phyloP scores from a whole-genome alignment of 108 stramenopile genomes.

The Stephanodiscus triporus region DNA sequence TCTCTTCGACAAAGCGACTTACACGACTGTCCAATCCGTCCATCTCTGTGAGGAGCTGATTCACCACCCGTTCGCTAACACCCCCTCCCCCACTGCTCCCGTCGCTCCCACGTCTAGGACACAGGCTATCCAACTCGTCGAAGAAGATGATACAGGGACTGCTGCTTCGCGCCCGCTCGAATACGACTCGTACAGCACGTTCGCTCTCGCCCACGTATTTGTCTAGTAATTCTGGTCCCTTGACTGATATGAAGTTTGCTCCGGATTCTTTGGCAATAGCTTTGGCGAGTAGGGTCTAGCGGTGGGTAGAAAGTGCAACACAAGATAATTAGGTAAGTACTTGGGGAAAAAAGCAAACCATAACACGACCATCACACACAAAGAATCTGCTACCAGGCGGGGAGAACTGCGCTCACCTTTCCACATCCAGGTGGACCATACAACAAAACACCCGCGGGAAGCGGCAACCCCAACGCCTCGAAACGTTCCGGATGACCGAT shows the following conservation, averaged over 20 bases:
- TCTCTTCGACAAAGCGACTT: no score
- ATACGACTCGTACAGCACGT: slow-evolving; percentile 91
- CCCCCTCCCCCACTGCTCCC: slow-evolving; percentile 91
- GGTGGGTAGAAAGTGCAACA: no score
- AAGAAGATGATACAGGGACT: slow-evolving; percentile 99
- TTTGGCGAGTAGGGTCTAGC: slow-evolving; percentile 97
- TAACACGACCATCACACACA: no score
- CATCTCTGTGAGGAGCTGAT: slow-evolving; percentile 98
- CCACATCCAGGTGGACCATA: slow-evolving; percentile 99
- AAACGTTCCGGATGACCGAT: slow-evolving; percentile 96
- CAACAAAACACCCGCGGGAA: slow-evolving; percentile 93
- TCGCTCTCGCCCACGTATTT: slow-evolving; percentile 99
- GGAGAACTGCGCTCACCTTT: no score
- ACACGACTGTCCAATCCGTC: slow-evolving; percentile 95
- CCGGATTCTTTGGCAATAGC: slow-evolving; percentile 98
- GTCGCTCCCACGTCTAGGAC: slow-evolving; percentile 91
- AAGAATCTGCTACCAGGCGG: no score
- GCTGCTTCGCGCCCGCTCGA: slow-evolving; percentile 85
- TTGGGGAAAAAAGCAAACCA: no score
- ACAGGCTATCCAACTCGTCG: slow-evolving; percentile 98
- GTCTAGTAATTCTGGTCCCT: slow-evolving; percentile 90
- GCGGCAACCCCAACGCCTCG: slow-evolving; percentile 73
- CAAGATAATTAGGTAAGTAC: no score
- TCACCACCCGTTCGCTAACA: slow-evolving; percentile 94
- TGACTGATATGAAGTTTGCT: slow-evolving; percentile 98